These are phyloP conservation scores for Yamadazyma aaseri DNA, from an alignment of 1,139 yeast species.

Conservation along the genomic window DNA sequence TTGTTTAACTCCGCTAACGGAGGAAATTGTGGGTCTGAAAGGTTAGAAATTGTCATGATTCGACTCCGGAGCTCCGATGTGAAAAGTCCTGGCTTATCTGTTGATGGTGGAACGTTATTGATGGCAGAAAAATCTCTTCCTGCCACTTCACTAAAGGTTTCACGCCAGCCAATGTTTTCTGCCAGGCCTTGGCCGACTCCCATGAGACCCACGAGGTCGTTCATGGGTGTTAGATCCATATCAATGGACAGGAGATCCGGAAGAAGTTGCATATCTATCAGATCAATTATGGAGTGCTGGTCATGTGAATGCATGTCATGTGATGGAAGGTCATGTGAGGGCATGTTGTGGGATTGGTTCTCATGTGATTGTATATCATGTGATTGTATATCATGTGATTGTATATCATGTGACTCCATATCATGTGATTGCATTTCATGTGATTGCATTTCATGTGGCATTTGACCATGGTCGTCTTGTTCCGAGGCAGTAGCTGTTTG, in stretches of 20 bases:
- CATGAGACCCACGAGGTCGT: not conserved
- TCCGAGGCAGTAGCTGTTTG: not conserved
- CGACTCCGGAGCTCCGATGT: constrained; percentile 43
- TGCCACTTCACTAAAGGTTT: not conserved
- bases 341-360: too few species aligned
- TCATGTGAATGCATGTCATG: too few species aligned
- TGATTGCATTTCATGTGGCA: too few species aligned
- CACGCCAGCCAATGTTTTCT: constrained; percentile 1
- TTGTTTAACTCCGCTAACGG: constrained; percentile 70
- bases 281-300: too few species aligned
- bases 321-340: too few species aligned
- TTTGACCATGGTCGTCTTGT: too few species aligned
- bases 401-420: too few species aligned
- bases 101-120: not conserved
- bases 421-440: too few species aligned
- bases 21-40: constrained; percentile 62
- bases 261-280: too few species aligned
- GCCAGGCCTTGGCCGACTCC: not conserved
- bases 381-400: too few species aligned
- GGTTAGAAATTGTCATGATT: constrained; percentile 51
- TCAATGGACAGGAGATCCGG: too few species aligned
- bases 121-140: not conserved
- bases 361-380: too few species aligned
- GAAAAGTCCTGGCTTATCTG: not conserved
- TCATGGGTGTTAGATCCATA: not conserved